A percentile compares a stretch with the other conserved stretches of the same genome.
Evolutionary conservation across 139 green algal genomes (phyloP).

Genomic region (Protoeuglena noctilucae): DNA sequence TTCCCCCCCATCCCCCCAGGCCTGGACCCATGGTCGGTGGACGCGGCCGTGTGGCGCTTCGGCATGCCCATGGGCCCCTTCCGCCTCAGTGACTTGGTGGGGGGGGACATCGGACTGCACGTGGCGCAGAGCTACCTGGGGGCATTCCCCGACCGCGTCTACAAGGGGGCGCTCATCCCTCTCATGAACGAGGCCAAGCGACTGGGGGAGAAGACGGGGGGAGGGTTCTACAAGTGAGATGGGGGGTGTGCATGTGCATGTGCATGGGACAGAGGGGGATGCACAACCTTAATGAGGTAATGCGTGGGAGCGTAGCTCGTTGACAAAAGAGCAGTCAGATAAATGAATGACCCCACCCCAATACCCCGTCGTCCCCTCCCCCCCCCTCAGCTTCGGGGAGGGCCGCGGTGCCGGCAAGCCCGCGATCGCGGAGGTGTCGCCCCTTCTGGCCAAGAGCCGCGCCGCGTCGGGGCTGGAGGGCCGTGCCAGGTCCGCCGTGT

Average conservation of each 20-base stretch:
- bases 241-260: background rate
- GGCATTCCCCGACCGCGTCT: slow-evolving; percentile 64
- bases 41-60: slow-evolving; percentile 74
- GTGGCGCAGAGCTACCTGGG: slow-evolving; percentile 87
- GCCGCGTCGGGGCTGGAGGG: slow-evolving; percentile 17
- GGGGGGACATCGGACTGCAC: slow-evolving; percentile 75
- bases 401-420: slow-evolving; percentile 31
- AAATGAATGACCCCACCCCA: no score
- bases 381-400: no score
- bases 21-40: slow-evolving; percentile 70
- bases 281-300: no score
- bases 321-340: no score
- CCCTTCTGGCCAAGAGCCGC: slow-evolving; percentile 41
- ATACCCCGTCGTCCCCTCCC: no score
- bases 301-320: no score
- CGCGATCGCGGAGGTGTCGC: slow-evolving; percentile 46
- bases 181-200: slow-evolving; percentile 60
- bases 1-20: no score
- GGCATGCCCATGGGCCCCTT: slow-evolving; percentile 99
- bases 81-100: slow-evolving; percentile 62
- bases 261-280: no score
- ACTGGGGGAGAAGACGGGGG: slow-evolving; percentile 83
- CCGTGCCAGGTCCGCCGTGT: no score
- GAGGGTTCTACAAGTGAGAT: slow-evolving; percentile 78
- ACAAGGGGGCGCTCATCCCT: slow-evolving; percentile 53